Evolutionary conservation across 164 flowering plant genomes (phyloP).

Genomic region (Magnolia kwangsiensis): DNA sequence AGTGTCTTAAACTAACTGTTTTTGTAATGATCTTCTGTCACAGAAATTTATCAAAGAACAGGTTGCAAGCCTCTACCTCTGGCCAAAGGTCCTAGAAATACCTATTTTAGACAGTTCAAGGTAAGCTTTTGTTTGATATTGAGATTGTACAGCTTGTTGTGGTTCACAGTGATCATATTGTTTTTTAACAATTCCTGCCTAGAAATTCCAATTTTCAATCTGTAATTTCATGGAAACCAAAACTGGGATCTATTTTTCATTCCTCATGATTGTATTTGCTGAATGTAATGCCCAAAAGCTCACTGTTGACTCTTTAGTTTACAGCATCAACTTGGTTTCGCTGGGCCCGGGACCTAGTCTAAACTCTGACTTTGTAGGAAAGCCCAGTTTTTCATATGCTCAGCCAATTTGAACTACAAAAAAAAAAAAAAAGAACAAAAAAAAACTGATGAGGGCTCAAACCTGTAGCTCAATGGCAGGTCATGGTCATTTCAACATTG

Average conservation of each 20-base stretch:
- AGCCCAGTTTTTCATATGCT: background rate
- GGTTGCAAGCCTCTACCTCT: slow-evolving; percentile 66
- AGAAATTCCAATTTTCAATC: too few species aligned
- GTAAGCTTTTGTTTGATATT: slow-evolving; percentile 37
- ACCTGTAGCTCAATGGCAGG: background rate
- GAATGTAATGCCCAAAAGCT: background rate
- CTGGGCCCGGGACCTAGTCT: too few species aligned
- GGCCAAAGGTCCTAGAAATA: slow-evolving; percentile 78
- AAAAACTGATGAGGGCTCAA: too few species aligned
- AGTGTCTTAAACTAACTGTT: background rate
- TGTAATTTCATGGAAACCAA: background rate
- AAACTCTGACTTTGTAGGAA: too few species aligned
- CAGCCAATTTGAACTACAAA: background rate
- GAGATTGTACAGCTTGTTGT: background rate
- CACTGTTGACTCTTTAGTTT: too few species aligned
- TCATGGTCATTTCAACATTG: background rate
- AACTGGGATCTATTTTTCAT: background rate
- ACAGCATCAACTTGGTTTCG: too few species aligned
- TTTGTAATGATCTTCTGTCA: slow-evolving; percentile 1
- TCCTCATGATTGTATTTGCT: background rate
- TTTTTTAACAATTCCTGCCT: too few species aligned
- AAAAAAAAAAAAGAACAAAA: too few species aligned
- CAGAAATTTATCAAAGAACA: slow-evolving; percentile 67
- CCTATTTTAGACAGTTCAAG: slow-evolving; percentile 70
- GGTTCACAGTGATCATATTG: too few species aligned